Evolutionary conservation across 305 asterid species (phyloP).

Genomic region (Fraxinus floribunda): DNA sequence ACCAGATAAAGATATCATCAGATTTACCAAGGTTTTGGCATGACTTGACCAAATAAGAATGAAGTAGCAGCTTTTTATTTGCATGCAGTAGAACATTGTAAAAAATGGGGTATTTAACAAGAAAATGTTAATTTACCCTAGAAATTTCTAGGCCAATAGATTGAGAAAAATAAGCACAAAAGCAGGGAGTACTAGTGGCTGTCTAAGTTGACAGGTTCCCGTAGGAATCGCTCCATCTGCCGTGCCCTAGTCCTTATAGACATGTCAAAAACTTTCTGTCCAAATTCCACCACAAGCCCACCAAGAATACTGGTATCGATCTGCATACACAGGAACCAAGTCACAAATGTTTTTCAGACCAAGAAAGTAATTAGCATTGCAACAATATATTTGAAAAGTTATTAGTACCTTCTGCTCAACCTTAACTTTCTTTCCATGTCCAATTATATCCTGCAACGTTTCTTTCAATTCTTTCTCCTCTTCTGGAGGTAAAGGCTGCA

Average conservation of each 20-base stretch:
- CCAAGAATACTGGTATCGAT: slow-evolving; percentile 93
- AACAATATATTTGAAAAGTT: neutral
- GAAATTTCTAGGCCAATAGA: neutral
- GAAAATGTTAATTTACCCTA: too few relatives aligned
- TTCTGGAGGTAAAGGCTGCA: slow-evolving; percentile 70
- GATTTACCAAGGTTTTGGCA: too few relatives aligned
- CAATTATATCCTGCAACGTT: too few relatives aligned
- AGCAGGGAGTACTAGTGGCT: slow-evolving; percentile 13
- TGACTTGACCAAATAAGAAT: too few relatives aligned
- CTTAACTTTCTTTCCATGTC: slow-evolving; percentile 49
- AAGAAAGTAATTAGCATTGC: neutral
- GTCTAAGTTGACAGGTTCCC: slow-evolving; percentile 63
- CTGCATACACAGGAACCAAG: slow-evolving; percentile 32
- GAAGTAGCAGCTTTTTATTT: too few relatives aligned
- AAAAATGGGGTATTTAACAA: too few relatives aligned
- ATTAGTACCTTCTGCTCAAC: slow-evolving; percentile 72
- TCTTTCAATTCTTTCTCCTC: slow-evolving; percentile 86
- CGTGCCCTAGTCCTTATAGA: slow-evolving; percentile 88
- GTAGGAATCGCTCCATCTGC: slow-evolving; percentile 94
- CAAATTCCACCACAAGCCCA: slow-evolving; percentile 78
- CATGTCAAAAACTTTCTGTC: slow-evolving; percentile 81
- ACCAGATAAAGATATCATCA: too few relatives aligned
- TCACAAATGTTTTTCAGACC: neutral
- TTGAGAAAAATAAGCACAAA: neutral
- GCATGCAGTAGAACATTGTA: too few relatives aligned